phyloP scores from a whole-genome alignment of 2,329 filamentous ascomycete genomes.

The Daldinia sp. region DNA sequence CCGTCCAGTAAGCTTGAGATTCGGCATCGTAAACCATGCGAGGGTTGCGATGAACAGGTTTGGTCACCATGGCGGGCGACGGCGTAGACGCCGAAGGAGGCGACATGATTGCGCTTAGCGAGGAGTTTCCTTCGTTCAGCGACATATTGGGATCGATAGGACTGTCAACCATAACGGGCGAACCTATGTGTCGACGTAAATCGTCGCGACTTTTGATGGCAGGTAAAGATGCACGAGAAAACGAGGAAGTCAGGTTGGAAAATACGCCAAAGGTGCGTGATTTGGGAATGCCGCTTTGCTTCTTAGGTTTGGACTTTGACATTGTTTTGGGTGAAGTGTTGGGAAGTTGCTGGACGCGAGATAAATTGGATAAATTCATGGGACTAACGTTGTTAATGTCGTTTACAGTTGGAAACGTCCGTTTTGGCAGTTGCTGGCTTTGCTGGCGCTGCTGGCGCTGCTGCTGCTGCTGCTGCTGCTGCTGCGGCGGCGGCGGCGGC shows the following conservation, averaged over 20 bases:
- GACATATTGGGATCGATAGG: background rate
- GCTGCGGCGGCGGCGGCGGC: background rate
- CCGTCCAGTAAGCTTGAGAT: slow-evolving; percentile 66
- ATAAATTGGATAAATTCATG: background rate
- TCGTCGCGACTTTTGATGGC: background rate
- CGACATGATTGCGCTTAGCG: background rate
- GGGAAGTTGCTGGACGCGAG: background rate
- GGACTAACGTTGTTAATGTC: background rate
- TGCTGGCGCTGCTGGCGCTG: background rate
- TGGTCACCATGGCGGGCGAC: background rate
- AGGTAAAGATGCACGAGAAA: slow-evolving; percentile 47
- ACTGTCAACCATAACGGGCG: background rate
- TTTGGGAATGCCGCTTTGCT: slow-evolving; percentile 49
- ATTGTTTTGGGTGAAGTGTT: background rate
- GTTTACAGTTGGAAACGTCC: background rate
- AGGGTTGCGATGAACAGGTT: slow-evolving; percentile 25
- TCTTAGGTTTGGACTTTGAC: background rate
- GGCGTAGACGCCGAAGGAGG: background rate
- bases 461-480: background rate
- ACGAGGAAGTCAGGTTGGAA: slow-evolving; percentile 55
- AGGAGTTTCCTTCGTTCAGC: background rate
- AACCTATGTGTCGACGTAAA: background rate
- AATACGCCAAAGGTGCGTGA: slow-evolving; percentile 57
- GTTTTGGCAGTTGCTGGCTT: background rate
- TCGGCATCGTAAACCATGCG: slow-evolving; percentile 52